Base-by-base conservation (phyloP, 179 eudicot genomes). In the Spinacia oleracea region DNA sequence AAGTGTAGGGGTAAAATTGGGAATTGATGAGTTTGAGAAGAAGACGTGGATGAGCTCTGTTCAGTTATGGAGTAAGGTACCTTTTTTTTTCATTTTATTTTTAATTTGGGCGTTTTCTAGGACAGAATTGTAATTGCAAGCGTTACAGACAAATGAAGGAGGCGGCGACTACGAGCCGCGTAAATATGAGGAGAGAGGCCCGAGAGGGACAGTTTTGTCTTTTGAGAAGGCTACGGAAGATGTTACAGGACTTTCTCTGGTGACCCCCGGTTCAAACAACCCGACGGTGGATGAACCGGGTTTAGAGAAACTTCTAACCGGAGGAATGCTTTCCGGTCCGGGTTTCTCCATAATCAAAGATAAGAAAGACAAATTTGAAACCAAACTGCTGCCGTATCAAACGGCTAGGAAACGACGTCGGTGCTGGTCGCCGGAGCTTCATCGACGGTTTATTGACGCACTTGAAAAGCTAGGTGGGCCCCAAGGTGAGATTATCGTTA, bases 371-470 rank as follows among this genome's bases (percentile, higher is more conserved):
- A 76, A 69, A 42, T 7, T 42, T 6, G 75, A 63, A 21, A n/a
- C 29, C 45, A 76, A 64, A 43, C 32, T 12, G 43, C 32, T 12
- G 43, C 35, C 21, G n/a, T 77, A 53, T 43, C 83, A 73, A 55
- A 59, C 80, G 31, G 69, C 65, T 6, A 89, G 77, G 79, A 89
- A 89, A 56, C 86, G 82, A 58, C 60, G 91, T 59, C 85, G 91
- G 55, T 85, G 86, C 55, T 89, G 91, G 91, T 85, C 91, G 15
- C 85, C 85, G 59, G 87, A 89, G 71, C 83, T 89, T 31, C 89
- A 89, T n/a, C 81, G 85, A 10, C 77, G 83, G 35, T 86, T 86
- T 21, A 56, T 86, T 5, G 84, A 78, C 12, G 87, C 91, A 2
- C 89, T 86, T 48, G 86, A 83, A 2, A 82, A 76, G 53, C 88